phyloP scores from a whole-genome alignment of 148 eudicot species.

The Nyssa sinensis region DNA sequence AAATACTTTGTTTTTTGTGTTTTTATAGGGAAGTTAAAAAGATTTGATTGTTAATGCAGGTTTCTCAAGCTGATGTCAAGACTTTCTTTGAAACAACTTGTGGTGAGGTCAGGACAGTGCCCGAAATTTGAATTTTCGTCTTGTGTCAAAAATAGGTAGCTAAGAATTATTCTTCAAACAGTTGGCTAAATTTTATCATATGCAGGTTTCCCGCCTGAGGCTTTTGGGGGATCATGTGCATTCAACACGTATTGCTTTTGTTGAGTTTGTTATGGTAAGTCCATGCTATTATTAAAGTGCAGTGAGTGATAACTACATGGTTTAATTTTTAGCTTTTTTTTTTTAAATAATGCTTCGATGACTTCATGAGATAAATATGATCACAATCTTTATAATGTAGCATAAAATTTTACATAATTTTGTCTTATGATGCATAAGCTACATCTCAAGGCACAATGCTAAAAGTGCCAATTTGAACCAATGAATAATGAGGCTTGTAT shows the following conservation, averaged over 20 bases:
- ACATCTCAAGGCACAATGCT: neutral
- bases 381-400: neutral
- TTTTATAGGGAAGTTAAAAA: neutral
- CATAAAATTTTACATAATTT: neutral
- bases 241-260: constrained; percentile 94
- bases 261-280: constrained; percentile 75
- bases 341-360: neutral
- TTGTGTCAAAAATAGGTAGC: neutral
- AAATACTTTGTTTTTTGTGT: neutral
- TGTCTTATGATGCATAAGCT: neutral
- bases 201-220: constrained; percentile 92
- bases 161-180: constrained; percentile 5
- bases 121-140: neutral
- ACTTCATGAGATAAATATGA: neutral
- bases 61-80: constrained; percentile 87
- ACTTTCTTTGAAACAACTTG: constrained; percentile 77
- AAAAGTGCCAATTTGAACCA: neutral
- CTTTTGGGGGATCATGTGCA: constrained; percentile 91
- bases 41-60: constrained; percentile 36
- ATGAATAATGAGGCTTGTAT: too few relatives aligned
- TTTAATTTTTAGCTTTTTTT: constrained; percentile 8
- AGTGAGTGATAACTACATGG: neutral
- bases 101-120: constrained; percentile 68
- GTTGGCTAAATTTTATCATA: neutral
- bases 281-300: neutral